Evolutionary conservation across 768 basidiomycete species (phyloP).

Genomic region (Leccinellum luteum): DNA sequence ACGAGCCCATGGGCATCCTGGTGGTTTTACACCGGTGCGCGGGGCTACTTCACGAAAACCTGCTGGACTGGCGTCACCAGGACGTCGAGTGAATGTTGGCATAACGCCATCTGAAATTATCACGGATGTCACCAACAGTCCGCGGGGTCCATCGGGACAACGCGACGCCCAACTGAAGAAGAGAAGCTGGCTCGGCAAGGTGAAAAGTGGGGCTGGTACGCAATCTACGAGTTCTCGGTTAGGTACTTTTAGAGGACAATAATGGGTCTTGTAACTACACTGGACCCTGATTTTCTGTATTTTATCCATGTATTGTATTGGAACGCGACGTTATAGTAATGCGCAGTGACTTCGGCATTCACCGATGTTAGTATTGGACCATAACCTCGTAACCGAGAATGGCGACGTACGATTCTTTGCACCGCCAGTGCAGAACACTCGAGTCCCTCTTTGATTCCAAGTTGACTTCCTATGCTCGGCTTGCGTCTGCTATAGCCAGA

Average conservation of each 20-base stretch:
- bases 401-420: conserved; percentile 84
- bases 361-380: conserved; percentile 5
- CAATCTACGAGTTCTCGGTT: conserved; percentile 18
- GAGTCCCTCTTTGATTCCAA: conserved; percentile 92
- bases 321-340: not conserved
- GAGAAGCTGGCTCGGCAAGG: conserved; percentile 72
- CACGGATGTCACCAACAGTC: conserved; percentile 69
- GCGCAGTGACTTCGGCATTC: conserved; percentile 16
- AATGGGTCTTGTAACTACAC: conserved; percentile 8
- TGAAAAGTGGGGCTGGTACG: conserved; percentile 42
- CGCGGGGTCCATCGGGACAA: conserved; percentile 33
- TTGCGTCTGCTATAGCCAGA: conserved; percentile 65
- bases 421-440: conserved; percentile 88
- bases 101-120: conserved; percentile 37
- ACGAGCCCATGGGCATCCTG: conserved; percentile 53
- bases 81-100: conserved; percentile 41
- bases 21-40: conserved; percentile 74
- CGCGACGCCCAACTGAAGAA: conserved; percentile 38
- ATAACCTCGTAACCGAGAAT: conserved; percentile 33
- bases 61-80: conserved; percentile 44
- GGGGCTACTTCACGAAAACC: conserved; percentile 40
- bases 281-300: conserved; percentile 18
- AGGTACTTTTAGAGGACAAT: conserved; percentile 27
- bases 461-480: conserved; percentile 84
- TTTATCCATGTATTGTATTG: conserved; percentile 6